Conservation (phyloP, 1,284 basidiomycete species). For the Naganishia cerealis region DNA sequence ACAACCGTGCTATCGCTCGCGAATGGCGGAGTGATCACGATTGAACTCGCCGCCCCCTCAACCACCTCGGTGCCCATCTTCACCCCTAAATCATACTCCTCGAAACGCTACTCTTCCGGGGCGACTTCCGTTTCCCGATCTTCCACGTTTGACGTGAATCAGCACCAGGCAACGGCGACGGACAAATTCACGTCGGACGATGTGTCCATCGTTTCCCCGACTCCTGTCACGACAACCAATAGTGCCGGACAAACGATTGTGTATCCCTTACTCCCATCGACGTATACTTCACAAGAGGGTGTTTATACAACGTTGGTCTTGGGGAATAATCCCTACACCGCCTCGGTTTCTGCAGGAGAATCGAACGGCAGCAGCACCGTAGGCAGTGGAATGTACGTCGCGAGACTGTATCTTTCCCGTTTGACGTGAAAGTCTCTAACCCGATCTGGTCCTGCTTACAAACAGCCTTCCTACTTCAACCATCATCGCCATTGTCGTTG, state of each 20-base stretch:
- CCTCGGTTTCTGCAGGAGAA: slow-evolving; percentile 6
- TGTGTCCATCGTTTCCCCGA: neutral
- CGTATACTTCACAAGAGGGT: slow-evolving; percentile 24
- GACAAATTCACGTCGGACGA: slow-evolving; percentile 22
- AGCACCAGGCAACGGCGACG: slow-evolving; percentile 20
- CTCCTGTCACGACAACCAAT: slow-evolving; percentile 3
- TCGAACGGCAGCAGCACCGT: slow-evolving; percentile 11
- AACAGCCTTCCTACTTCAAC: slow-evolving; percentile 27
- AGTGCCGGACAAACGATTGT: slow-evolving; percentile 3
- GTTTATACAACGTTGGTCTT: slow-evolving; percentile 26
- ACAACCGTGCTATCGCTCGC: slow-evolving; percentile 17
- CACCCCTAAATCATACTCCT: slow-evolving; percentile 16
- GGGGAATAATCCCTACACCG: neutral
- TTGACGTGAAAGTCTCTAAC: neutral
- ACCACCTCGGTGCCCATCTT: slow-evolving; percentile 2
- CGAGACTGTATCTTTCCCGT: neutral
- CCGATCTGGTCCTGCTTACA: neutral
- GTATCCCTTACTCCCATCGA: slow-evolving; percentile 5
- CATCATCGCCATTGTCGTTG: slow-evolving; percentile 23
- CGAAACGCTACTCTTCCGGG: slow-evolving; percentile 1
- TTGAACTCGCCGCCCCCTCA: slow-evolving; percentile 17
- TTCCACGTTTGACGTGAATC: slow-evolving; percentile 15
- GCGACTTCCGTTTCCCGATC: slow-evolving; percentile 7
- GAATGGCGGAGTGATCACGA: slow-evolving; percentile 9
- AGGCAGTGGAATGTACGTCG: slow-evolving; percentile 12